A percentile compares a stretch with the other conserved stretches of the same genome.
These are phyloP conservation scores for Physcomitrellopsis africana DNA, from an alignment of 225 moss, liverwort and hornwort species.

Conservation along the genomic window DNA sequence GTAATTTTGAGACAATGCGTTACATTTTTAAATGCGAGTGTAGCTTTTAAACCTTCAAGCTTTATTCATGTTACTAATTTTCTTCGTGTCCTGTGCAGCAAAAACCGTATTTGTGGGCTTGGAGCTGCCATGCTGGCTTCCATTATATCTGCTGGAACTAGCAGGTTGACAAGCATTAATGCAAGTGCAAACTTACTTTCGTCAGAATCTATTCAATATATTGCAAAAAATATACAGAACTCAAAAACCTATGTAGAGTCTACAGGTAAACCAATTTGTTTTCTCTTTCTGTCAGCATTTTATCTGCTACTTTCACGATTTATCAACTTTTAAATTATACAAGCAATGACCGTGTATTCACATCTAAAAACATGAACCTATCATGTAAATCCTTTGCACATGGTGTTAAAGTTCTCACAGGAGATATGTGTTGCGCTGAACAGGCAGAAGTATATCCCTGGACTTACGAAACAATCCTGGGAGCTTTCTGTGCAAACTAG, in stretches of 20 bases:
- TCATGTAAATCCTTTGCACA: not conserved
- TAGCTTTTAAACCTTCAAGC: not conserved
- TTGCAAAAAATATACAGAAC: slow-evolving; percentile 33
- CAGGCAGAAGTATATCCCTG: slow-evolving; percentile 35
- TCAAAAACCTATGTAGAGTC: slow-evolving; percentile 35
- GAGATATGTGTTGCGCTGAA: slow-evolving; percentile 17
- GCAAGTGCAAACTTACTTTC: slow-evolving; percentile 45
- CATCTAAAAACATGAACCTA: not conserved
- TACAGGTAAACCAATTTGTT: slow-evolving; percentile 26
- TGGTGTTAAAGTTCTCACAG: not conserved
- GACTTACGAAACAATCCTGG: slow-evolving; percentile 52
- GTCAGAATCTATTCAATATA: slow-evolving; percentile 40
- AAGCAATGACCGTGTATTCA: not conserved
- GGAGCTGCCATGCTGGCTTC: slow-evolving; percentile 53
- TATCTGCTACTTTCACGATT: not conserved
- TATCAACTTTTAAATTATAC: not conserved
- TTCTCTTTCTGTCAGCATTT: not conserved
- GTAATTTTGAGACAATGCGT: too few species aligned
- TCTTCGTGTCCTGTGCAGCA: slow-evolving; percentile 26
- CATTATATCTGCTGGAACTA: slow-evolving; percentile 35
- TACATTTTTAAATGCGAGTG: too few species aligned
- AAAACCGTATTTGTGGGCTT: slow-evolving; percentile 43
- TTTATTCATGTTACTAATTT: not conserved
- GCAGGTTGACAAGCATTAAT: slow-evolving; percentile 49
- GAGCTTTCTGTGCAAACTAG: slow-evolving; percentile 50